These are phyloP conservation scores for Fusarium compactum DNA, from an alignment of 2,329 filamentous ascomycete species.

Conservation along the genomic window DNA sequence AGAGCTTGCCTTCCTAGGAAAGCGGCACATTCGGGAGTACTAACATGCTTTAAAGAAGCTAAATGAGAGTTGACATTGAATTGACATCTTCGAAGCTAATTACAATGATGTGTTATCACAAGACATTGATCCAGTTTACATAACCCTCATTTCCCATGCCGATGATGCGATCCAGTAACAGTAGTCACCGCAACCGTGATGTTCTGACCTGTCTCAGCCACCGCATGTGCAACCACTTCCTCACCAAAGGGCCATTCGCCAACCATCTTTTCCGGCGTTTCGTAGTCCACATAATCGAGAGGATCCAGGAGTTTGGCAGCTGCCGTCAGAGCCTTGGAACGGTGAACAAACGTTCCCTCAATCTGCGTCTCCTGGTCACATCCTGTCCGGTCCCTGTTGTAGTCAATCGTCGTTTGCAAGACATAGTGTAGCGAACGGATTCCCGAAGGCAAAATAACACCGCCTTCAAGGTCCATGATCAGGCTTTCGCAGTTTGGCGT, in stretches of 20 bases:
- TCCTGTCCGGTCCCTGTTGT: background rate
- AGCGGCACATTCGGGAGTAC: too few species aligned
- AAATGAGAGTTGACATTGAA: too few species aligned
- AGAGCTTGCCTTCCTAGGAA: too few species aligned
- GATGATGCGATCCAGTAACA: too few species aligned
- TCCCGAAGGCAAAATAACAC: background rate
- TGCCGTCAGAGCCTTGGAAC: background rate
- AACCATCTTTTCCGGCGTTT: background rate
- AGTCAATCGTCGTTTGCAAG: background rate
- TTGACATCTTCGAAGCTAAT: too few species aligned
- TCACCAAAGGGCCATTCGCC: background rate
- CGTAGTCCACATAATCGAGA: background rate
- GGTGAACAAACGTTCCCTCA: background rate
- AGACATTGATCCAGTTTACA: too few species aligned
- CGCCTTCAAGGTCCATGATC: background rate
- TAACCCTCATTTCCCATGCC: too few species aligned
- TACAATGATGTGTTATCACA: too few species aligned
- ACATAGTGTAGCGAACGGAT: background rate
- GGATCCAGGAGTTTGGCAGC: background rate
- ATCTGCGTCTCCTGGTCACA: background rate
- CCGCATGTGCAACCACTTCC: background rate
- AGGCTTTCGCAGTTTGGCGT: background rate
- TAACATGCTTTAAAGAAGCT: too few species aligned
- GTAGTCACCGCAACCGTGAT: background rate
- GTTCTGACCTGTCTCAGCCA: background rate